Conservation (phyloP, 1,284 basidiomycete species). For the Takashimella koratensis region DNA sequence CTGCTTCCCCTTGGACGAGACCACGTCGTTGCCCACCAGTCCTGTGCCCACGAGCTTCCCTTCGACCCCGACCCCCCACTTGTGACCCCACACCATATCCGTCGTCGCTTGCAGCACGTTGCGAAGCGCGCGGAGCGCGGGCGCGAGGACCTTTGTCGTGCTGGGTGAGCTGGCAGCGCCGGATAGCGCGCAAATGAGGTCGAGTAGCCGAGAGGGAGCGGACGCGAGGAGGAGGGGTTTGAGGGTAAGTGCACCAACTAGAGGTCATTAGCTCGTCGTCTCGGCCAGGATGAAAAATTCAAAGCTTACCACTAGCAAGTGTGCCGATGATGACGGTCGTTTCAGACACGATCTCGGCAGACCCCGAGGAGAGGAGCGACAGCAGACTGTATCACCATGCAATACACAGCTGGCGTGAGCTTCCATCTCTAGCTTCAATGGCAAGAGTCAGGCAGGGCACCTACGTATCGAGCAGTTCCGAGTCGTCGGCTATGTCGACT, state of each 20-base stretch:
- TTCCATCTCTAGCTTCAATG: no score
- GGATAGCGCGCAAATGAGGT: conserved; percentile 20
- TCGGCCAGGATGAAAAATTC: neutral
- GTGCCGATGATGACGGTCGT: conserved; percentile 47
- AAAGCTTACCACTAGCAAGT: conserved; percentile 34
- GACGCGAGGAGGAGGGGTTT: conserved; percentile 27
- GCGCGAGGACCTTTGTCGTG: conserved; percentile 20
- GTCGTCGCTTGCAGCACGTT: conserved; percentile 42
- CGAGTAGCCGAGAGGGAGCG: conserved; percentile 26
- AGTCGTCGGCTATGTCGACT: conserved; percentile 42
- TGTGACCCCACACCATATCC: conserved; percentile 44
- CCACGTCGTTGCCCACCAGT: conserved; percentile 24
- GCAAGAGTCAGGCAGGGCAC: no score
- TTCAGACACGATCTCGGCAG: conserved; percentile 36
- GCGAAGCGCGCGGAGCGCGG: conserved; percentile 34
- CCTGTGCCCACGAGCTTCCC: conserved; percentile 40
- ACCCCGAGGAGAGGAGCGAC: conserved; percentile 10
- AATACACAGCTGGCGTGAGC: no score
- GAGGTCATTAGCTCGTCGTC: neutral
- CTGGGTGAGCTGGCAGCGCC: conserved; percentile 5
- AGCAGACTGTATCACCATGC: conserved; percentile 15
- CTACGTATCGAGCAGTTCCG: conserved; percentile 31
- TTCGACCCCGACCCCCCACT: conserved; percentile 45
- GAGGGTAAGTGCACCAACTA: conserved; percentile 40
- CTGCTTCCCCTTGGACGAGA: conserved; percentile 12